A percentile compares a stretch with the other conserved stretches of the same genome.
phyloP scores from a whole-genome alignment of 495 filamentous ascomycete genomes.

The Entonaema liquescens region DNA sequence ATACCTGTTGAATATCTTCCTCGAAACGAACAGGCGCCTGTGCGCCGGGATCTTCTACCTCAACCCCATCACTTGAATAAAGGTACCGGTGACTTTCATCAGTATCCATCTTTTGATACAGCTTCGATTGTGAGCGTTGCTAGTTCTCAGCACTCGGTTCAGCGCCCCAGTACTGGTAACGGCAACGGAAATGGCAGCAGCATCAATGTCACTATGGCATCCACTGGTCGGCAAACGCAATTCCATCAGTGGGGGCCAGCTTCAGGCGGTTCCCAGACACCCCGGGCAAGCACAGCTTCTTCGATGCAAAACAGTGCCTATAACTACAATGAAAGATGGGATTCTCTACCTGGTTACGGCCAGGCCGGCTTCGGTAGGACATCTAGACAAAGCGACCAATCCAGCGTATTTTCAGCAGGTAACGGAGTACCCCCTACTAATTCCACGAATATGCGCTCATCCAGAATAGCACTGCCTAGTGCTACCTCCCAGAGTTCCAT shows the following conservation, averaged over 20 bases:
- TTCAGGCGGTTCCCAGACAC: conserved; percentile 21
- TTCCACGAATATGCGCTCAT: conserved; percentile 72
- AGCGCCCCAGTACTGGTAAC: conserved; percentile 73
- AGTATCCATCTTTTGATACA: conserved; percentile 81
- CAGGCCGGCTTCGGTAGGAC: conserved; percentile 45
- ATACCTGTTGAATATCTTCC: conserved; percentile 80
- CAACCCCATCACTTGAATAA: conserved; percentile 87
- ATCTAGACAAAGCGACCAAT: conserved; percentile 53
- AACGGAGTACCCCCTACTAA: conserved; percentile 78
- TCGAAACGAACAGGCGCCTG: conserved; percentile 69
- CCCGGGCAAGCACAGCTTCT: conserved; percentile 63
- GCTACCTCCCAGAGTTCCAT: conserved; percentile 60
- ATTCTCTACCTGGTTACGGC: conserved; percentile 69
- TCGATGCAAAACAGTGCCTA: conserved; percentile 50
- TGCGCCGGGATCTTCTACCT: conserved; percentile 75
- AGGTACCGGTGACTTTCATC: conserved; percentile 81
- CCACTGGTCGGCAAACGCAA: conserved; percentile 73
- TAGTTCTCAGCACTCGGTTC: conserved; percentile 68
- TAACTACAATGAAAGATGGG: conserved; percentile 64
- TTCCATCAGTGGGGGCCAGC: conserved; percentile 77
- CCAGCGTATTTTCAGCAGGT: conserved; percentile 69
- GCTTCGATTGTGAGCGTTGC: conserved; percentile 55
- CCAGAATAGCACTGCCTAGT: conserved; percentile 60
- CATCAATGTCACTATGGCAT: conserved; percentile 70
- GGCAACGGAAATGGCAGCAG: conserved; percentile 32